These are phyloP conservation scores for Stachybotrys elegans DNA, from an alignment of 2,329 filamentous ascomycete genomes.

Conservation along the genomic window DNA sequence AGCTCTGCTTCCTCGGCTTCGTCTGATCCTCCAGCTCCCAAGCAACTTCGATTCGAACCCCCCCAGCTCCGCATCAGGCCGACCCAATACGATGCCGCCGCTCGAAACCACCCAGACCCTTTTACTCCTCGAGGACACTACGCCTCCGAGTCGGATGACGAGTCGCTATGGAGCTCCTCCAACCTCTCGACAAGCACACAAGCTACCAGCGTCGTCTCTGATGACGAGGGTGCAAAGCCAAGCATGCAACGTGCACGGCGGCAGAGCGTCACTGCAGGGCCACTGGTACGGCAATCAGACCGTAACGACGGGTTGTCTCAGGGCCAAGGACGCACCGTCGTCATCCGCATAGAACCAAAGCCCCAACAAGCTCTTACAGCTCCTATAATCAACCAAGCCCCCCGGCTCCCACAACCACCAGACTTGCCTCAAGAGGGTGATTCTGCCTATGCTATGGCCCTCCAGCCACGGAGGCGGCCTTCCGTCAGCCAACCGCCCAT, in stretches of 20 bases:
- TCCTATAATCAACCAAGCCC: background rate
- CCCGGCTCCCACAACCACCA: background rate
- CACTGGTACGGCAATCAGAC: background rate
- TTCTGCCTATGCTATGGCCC: no score
- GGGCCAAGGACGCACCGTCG: background rate
- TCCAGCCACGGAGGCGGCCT: no score
- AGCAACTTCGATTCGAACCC: background rate
- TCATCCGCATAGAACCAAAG: background rate
- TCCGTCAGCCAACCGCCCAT: no score
- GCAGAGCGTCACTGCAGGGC: background rate
- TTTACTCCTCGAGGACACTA: background rate
- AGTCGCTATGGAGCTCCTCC: constrained; percentile 1
- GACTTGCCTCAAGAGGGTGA: no score
- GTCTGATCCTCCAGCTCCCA: background rate
- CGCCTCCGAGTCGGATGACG: constrained; percentile 1
- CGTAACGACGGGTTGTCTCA: background rate
- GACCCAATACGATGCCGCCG: background rate
- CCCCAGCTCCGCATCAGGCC: background rate
- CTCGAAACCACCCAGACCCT: background rate
- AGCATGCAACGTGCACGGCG: background rate
- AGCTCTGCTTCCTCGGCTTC: no score
- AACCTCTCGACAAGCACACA: constrained; percentile 1
- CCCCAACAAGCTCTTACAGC: background rate
- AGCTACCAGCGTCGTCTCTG: background rate
- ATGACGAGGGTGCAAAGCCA: background rate